phyloP scores from a whole-genome alignment of 257 asterid species.

The Scutellaria barbata region DNA sequence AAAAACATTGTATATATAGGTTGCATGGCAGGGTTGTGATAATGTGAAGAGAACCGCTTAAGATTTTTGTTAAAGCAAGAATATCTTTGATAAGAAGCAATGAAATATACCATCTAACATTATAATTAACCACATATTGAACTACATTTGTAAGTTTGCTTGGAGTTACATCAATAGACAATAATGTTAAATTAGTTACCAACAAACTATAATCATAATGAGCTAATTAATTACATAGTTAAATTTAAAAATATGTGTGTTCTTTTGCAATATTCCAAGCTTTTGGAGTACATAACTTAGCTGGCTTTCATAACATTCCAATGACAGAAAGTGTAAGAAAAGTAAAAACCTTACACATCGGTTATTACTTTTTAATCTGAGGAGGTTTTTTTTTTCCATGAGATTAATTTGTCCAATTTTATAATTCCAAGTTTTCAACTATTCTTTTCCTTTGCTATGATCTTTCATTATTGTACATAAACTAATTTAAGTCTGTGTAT shows the following conservation, averaged over 20 bases:
- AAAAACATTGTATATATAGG: constrained; percentile 27
- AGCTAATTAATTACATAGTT: not conserved
- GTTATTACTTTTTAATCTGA: constrained; percentile 9
- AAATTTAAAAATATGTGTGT: not conserved
- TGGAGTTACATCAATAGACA: constrained; percentile 41
- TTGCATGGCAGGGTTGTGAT: constrained; percentile 38
- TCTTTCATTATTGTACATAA: constrained; percentile 10
- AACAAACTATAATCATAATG: constrained; percentile 38
- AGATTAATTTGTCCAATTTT: constrained; percentile 23
- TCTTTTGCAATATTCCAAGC: constrained; percentile 44
- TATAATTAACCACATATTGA: constrained; percentile 18
- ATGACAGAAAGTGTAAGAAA: constrained; percentile 41
- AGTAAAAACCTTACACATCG: constrained; percentile 30
- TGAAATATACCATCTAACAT: constrained; percentile 36
- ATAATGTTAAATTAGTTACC: constrained; percentile 22
- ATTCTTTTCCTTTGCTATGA: constrained; percentile 41
- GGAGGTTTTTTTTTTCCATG: constrained; percentile 16
- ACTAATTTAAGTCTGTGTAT: not conserved
- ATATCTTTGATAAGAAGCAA: constrained; percentile 77
- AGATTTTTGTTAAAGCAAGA: constrained; percentile 66
- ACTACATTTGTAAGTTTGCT: constrained; percentile 40
- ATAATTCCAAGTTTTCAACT: constrained; percentile 35
- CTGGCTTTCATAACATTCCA: constrained; percentile 33
- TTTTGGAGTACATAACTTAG: constrained; percentile 40
- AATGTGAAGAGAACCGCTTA: constrained; percentile 46